These are phyloP conservation scores for Ganoderma lingzhi DNA, from an alignment of 1,284 basidiomycete genomes.

Conservation along the genomic window DNA sequence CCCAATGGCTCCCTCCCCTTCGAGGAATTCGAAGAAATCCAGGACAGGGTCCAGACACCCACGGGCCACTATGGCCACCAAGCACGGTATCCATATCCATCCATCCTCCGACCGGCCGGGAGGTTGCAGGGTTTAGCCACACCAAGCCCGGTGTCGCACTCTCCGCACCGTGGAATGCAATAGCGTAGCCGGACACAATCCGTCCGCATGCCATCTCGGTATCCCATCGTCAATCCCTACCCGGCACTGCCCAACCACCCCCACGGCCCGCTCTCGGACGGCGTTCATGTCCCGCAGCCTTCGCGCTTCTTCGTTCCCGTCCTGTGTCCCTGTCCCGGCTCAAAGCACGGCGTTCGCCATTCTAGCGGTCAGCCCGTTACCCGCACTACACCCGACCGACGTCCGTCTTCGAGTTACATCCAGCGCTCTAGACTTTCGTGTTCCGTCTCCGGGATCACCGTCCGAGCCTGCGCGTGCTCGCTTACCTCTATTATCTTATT, in stretches of 20 bases:
- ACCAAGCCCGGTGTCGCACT: slow-evolving; percentile 3
- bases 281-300: not conserved
- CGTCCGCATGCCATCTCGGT: not conserved
- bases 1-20: not conserved
- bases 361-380: not conserved
- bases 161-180: not conserved
- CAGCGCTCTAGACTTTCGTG: not conserved
- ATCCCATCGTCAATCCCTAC: not conserved
- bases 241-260: not conserved
- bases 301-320: slow-evolving; percentile 5
- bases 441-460: not conserved
- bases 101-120: not conserved
- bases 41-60: not conserved
- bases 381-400: not conserved
- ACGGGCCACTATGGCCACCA: not conserved
- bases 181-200: not conserved
- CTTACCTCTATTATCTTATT: slow-evolving; percentile 4
- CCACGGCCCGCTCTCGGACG: not conserved
- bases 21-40: not conserved
- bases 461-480: not conserved
- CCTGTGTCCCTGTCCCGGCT: not conserved
- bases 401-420: not conserved
- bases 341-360: not conserved
- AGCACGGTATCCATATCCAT: not conserved
- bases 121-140: slow-evolving; percentile 3